Evolutionary conservation across 352 stramenopile genomes (phyloP), one percentile per base, ranked within the genome.

Genomic region (Lagenidium giganteum): DNA sequence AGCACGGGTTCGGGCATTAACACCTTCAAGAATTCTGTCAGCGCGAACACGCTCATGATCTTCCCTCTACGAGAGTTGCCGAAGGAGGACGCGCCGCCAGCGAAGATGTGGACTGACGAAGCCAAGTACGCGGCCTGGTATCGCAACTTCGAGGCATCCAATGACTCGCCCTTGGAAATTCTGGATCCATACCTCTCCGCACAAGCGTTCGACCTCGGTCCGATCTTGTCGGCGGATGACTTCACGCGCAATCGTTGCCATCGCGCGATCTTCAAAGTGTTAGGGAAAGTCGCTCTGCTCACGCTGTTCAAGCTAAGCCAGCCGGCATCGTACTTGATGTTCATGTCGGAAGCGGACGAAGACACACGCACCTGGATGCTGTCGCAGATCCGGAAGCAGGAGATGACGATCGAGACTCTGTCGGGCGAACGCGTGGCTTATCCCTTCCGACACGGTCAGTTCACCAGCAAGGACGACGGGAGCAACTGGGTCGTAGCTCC

Each of bases 291-390:
- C 14, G 24, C 35, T 18, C 63, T 63, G 25, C 11, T 67, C 36
- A 30, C 57, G 14, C 33, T 67, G 11, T 20, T 59, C 16, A 20
- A 18, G 1, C 20, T 44, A 3, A 63, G 53, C 37, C 51, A 58
- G 14, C 53, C 57, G 11, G 37, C 47, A 14, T 55, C 52, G 27
- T 67, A 56, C 28, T 41, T 67, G 23, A 67, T 67, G 57, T 67
- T 67, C 29, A 59, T 60, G 53, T 44, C 52, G 5, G 57, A 67
- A 7, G 42, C 56, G 7, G 30, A 39, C 6, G 33, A 47, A 8
- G 47, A 48, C 13, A 49, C 62, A 24, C 48, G 40, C 29, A 39
- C 42, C 1, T 67, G 57, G 57, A 28, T 67, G 8, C 42, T 67
- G 2, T 37, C 37, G 12, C 27, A 37, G 8, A 30, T 40, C 13